Percentiles rank a stretch among this genome's conserved stretches.
These are phyloP conservation scores for Nicotiana tomentosiformis DNA, from an alignment of 257 asterid genomes.

Conservation along the genomic window DNA sequence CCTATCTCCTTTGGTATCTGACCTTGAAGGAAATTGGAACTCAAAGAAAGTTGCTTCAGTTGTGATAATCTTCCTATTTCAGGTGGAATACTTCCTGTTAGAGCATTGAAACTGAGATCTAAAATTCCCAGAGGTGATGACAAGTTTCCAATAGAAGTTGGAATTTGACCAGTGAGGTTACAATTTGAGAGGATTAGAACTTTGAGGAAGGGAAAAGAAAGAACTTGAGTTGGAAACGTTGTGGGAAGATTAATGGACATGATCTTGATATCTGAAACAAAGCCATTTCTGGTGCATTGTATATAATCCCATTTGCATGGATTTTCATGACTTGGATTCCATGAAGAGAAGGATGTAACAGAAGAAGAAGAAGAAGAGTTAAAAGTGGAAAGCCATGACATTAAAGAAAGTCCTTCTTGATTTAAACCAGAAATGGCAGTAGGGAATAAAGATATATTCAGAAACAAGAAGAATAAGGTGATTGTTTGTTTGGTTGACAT, in stretches of 20 bases:
- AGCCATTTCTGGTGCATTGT: slow-evolving; percentile 36
- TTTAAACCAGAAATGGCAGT: slow-evolving; percentile 42
- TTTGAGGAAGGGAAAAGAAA: slow-evolving; percentile 40
- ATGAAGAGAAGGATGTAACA: slow-evolving; percentile 42
- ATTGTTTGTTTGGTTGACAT: slow-evolving; percentile 36
- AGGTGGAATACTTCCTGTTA: slow-evolving; percentile 47
- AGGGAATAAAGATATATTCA: slow-evolving; percentile 20
- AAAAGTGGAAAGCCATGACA: slow-evolving; percentile 63
- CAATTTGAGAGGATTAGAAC: slow-evolving; percentile 43
- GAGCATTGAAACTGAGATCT: slow-evolving; percentile 62
- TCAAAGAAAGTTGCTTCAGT: slow-evolving; percentile 38
- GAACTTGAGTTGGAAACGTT: slow-evolving; percentile 41
- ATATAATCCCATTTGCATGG: slow-evolving; percentile 73
- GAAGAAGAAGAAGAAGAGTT: slow-evolving; percentile 34
- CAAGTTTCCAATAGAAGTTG: slow-evolving; percentile 38
- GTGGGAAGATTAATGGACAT: slow-evolving; percentile 49
- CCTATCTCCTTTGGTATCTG: slow-evolving; percentile 49
- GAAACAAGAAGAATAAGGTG: slow-evolving; percentile 33
- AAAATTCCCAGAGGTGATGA: slow-evolving; percentile 41
- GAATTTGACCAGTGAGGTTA: slow-evolving; percentile 53
- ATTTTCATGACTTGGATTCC: slow-evolving; percentile 37
- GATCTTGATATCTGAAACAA: slow-evolving; percentile 43
- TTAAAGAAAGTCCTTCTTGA: slow-evolving; percentile 53
- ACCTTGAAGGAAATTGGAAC: slow-evolving; percentile 43
- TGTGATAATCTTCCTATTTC: slow-evolving; percentile 45